Base-by-base conservation (phyloP, 306 rosid species). In the Gastrolobium bilobum region DNA sequence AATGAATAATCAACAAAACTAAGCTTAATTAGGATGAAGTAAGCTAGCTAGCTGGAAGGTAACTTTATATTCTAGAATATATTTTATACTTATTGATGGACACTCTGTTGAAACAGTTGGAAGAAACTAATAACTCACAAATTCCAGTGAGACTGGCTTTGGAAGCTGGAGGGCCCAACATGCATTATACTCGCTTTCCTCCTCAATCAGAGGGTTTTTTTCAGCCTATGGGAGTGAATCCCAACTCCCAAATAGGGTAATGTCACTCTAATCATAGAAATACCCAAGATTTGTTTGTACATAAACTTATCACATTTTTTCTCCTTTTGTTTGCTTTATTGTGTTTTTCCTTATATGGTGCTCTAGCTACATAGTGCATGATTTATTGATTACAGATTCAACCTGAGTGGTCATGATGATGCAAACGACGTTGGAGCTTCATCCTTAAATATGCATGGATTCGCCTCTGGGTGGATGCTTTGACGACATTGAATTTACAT, bases 221-320 rank as follows among this genome's bases (percentile, higher is more conserved):
- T 44, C 93, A 87, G 14, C 86, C 88, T 62, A 58, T 83, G 76
- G 86, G 84, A 72, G 79, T 76, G 62, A 87, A 83, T 81, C 74
- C 91, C 65, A 80, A 50, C 42, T 76, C 87, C 83, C 98, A 93
- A 83, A 84, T 83, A 52, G 93, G 98, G 98, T 92, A 89, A 50
- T 34, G 4, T 57, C 51, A 20, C n/a, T 4, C 4, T 34, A 2
- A 30, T 42, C 9, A 40, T 43, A 56, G 29, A 31, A 56, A 11
- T 48, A 50, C 20, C 39, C 7, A 3, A 5, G 37, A 10, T 2
- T 14, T 30, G 2, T 52, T 76, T 35, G 1, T 33, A 7, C 38
- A 43, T 6, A 8, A 74, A 13, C 9, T 14, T 10, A 50, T 15
- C 7, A 13, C 9, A 2, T 6, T 31, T 54, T 10, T 54, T 31